These are phyloP conservation scores for Diaporthe velutina DNA, from an alignment of 2,329 filamentous ascomycete genomes.

Conservation along the genomic window DNA sequence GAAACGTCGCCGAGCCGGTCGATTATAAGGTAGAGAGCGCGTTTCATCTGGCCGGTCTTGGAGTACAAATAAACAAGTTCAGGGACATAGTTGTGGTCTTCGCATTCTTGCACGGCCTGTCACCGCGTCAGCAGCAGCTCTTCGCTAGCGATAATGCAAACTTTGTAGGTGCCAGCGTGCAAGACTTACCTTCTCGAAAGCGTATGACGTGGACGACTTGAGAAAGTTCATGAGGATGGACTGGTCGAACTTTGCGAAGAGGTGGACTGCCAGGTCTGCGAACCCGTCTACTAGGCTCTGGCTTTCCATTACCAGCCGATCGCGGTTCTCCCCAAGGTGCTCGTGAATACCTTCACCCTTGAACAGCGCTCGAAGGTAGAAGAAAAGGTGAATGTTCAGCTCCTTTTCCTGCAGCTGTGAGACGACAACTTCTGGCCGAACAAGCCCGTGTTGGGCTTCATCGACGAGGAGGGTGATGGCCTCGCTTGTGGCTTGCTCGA, in stretches of 20 bases:
- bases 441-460: constrained; percentile 89
- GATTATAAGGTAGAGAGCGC: constrained; percentile 92
- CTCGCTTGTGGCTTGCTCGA: constrained; percentile 85
- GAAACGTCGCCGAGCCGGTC: constrained; percentile 92
- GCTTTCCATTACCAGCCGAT: constrained; percentile 70
- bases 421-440: constrained; percentile 83
- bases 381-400: constrained; percentile 84
- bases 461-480: constrained; percentile 89
- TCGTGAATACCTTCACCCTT: constrained; percentile 75
- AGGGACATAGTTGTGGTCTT: constrained; percentile 83
- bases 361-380: constrained; percentile 92
- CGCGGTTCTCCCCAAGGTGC: constrained; percentile 65
- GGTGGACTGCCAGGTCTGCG: constrained; percentile 85
- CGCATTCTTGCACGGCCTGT: constrained; percentile 81
- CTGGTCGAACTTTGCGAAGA: constrained; percentile 89
- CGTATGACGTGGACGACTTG: constrained; percentile 86
- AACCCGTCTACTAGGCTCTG: constrained; percentile 84
- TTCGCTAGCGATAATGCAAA: not conserved
- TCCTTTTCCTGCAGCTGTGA: constrained; percentile 78
- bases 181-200: constrained; percentile 77
- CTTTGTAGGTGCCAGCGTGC: not conserved
- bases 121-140: constrained; percentile 37
- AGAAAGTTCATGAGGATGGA: constrained; percentile 88
- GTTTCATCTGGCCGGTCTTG: constrained; percentile 94
- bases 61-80: constrained; percentile 97